Evolutionary conservation across 345 rosid genomes (phyloP).

Genomic region (Citrus unshiu): DNA sequence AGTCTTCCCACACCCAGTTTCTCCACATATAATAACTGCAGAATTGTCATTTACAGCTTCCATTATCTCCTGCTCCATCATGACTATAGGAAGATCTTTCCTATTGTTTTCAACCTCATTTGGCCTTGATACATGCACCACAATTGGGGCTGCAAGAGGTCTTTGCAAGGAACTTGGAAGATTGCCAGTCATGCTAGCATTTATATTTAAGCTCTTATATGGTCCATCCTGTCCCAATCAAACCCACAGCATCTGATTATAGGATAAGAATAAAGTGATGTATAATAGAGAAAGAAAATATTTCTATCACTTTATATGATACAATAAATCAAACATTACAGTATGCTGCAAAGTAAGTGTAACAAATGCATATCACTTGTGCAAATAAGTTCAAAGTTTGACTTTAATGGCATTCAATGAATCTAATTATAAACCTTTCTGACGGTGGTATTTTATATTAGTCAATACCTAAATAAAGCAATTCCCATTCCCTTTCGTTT

Average conservation of each 20-base stretch:
- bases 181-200: constrained; percentile 13
- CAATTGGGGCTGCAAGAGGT: constrained; percentile 37
- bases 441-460: neutral
- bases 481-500: neutral
- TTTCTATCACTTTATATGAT: neutral
- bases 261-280: constrained; percentile 2
- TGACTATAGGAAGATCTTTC: constrained; percentile 86
- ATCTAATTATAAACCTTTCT: neutral
- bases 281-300: neutral
- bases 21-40: constrained; percentile 69
- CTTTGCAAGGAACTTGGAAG: constrained; percentile 27
- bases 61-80: constrained; percentile 99
- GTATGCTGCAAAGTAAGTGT: neutral
- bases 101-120: constrained; percentile 62
- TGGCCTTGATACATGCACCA: constrained; percentile 76
- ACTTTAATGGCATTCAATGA: neutral
- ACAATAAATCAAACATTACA: neutral
- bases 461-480: neutral
- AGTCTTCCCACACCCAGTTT: constrained; percentile 97
- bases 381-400: neutral
- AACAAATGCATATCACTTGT: neutral
- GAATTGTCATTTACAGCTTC: constrained; percentile 75
- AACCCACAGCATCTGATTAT: constrained; percentile 15
- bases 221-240: constrained; percentile 33
- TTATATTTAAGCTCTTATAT: constrained; percentile 21